Evolutionary conservation across 192 early-diverging fungal genomes (phyloP).

Genomic region (Coemansia sp.): DNA sequence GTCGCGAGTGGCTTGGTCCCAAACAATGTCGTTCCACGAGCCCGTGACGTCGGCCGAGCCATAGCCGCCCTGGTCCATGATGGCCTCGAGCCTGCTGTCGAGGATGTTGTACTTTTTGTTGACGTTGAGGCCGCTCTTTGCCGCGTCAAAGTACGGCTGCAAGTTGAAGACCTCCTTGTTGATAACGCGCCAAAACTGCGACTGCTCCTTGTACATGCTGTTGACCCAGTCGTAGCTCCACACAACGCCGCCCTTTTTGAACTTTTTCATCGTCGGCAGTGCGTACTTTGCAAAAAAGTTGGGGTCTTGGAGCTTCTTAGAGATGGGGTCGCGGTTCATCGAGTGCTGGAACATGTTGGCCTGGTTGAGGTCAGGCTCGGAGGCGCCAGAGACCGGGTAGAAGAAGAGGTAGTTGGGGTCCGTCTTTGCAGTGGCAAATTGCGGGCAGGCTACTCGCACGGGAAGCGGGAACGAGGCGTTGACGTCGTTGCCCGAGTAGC

Average conservation of each 20-base stretch:
- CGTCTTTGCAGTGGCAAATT: slow-evolving; percentile 18
- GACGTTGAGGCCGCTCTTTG: slow-evolving; percentile 16
- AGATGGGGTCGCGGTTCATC: slow-evolving; percentile 12
- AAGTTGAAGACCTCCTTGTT: slow-evolving; percentile 70
- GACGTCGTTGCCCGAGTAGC: slow-evolving; percentile 49
- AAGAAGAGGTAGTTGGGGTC: slow-evolving; percentile 34
- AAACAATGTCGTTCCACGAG: slow-evolving; percentile 44
- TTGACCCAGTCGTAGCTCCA: slow-evolving; percentile 59
- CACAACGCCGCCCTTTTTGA: slow-evolving; percentile 65
- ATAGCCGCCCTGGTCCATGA: slow-evolving; percentile 51
- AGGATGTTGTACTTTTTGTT: slow-evolving; percentile 60
- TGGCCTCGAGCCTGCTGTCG: slow-evolving; percentile 21
- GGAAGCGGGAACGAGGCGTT: slow-evolving; percentile 68
- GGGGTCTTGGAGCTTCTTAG: slow-evolving; percentile 24
- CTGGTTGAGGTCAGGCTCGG: background rate
- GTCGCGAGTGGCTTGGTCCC: slow-evolving; percentile 17
- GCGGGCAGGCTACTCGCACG: slow-evolving; percentile 59
- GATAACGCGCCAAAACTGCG: slow-evolving; percentile 61
- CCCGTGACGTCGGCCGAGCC: slow-evolving; percentile 52
- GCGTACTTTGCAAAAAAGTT: slow-evolving; percentile 24
- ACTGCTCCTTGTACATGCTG: slow-evolving; percentile 52
- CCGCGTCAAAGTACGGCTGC: slow-evolving; percentile 58
- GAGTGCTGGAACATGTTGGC: slow-evolving; percentile 21
- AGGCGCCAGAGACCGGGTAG: slow-evolving; percentile 8
- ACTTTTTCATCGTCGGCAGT: slow-evolving; percentile 29